These are phyloP conservation scores for Biscogniauxia marginata DNA, from an alignment of 2,329 filamentous ascomycete species.

Conservation along the genomic window DNA sequence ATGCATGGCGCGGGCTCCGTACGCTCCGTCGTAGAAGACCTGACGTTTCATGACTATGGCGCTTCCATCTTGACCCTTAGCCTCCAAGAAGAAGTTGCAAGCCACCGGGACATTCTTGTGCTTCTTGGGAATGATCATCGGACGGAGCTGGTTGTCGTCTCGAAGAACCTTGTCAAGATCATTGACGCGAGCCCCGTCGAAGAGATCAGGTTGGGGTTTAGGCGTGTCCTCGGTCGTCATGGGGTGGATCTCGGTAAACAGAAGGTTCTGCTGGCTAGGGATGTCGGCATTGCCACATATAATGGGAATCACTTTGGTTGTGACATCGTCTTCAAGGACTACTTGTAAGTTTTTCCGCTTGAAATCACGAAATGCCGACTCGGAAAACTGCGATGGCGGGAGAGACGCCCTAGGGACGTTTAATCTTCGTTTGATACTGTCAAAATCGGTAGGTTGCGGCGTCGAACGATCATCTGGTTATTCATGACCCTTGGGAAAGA, in stretches of 20 bases:
- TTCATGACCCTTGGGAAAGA: constrained; percentile 19
- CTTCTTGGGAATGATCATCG: constrained; percentile 20
- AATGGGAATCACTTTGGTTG: neutral
- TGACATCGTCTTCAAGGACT: neutral
- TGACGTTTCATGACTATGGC: constrained; percentile 25
- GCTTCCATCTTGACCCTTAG: constrained; percentile 22
- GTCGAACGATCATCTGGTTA: constrained; percentile 4
- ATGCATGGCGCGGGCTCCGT: constrained; percentile 33
- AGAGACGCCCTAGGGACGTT: constrained; percentile 10
- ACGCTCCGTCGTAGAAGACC: constrained; percentile 33
- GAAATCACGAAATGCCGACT: constrained; percentile 20
- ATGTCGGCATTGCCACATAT: neutral
- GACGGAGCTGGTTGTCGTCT: constrained; percentile 7
- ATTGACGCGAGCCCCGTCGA: neutral
- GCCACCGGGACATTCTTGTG: constrained; percentile 11
- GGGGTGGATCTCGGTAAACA: neutral
- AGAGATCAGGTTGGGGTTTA: neutral
- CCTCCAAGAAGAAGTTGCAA: constrained; percentile 17
- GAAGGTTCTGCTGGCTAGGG: neutral
- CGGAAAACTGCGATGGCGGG: constrained; percentile 14
- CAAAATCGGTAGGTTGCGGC: constrained; percentile 10
- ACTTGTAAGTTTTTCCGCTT: constrained; percentile 5
- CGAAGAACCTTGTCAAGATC: constrained; percentile 1
- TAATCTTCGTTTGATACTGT: constrained; percentile 4
- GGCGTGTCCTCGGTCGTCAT: neutral